These are phyloP conservation scores for Halteria grandinella DNA, from an alignment of 73 alveolate species.

Conservation along the genomic window DNA sequence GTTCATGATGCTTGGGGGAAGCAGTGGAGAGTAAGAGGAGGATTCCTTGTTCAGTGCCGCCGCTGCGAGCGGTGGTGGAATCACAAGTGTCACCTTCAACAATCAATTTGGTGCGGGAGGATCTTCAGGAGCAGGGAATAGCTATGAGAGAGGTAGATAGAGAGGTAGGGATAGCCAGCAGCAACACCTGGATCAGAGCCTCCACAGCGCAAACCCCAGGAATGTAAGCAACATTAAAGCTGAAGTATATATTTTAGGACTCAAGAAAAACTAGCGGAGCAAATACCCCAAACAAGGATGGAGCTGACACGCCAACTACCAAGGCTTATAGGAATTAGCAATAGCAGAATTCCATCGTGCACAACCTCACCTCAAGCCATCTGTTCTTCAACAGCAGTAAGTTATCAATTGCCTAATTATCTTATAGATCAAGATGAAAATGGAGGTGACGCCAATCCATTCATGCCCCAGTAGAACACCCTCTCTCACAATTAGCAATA, in stretches of 20 bases:
- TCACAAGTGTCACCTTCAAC: too few relatives aligned
- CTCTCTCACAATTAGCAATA: conserved; percentile 1
- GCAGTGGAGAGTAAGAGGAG: conserved; percentile 50
- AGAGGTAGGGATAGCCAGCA: background rate
- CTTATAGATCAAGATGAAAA: conserved; percentile 42
- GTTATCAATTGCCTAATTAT: background rate
- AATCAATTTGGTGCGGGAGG: too few relatives aligned
- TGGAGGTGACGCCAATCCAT: background rate
- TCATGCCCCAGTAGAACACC: too few relatives aligned
- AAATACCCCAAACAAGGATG: conserved; percentile 62
- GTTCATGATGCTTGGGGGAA: too few relatives aligned
- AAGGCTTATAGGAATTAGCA: conserved; percentile 22
- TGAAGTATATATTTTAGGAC: conserved; percentile 14
- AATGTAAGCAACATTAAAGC: background rate
- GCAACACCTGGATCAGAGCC: conserved; percentile 2
- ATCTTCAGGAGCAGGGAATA: too few relatives aligned
- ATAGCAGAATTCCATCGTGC: conserved; percentile 31
- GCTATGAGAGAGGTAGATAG: too few relatives aligned
- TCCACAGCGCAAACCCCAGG: background rate
- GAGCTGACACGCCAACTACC: conserved; percentile 67
- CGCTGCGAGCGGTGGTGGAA: conserved; percentile 28
- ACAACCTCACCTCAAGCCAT: conserved; percentile 26
- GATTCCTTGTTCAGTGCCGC: too few relatives aligned
- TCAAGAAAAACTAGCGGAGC: conserved; percentile 68
- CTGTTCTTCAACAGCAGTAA: conserved; percentile 39